Percentiles rank a stretch among this genome's conserved stretches.
These are phyloP conservation scores for Stagonosporopsis chrysanthemi DNA, from an alignment of 2,329 filamentous ascomycete species.

Conservation along the genomic window DNA sequence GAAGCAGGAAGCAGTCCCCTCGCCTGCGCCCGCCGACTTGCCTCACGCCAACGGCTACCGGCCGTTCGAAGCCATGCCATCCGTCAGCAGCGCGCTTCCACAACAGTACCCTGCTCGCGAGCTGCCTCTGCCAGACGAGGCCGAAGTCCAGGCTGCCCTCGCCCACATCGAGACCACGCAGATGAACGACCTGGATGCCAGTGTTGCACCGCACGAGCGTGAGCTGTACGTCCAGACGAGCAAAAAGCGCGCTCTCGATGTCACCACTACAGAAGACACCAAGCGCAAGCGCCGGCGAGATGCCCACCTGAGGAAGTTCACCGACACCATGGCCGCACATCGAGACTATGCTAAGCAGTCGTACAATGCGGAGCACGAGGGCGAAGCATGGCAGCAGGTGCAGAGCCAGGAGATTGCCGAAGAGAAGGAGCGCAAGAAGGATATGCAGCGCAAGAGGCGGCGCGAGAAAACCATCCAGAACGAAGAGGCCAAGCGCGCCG, in stretches of 20 bases:
- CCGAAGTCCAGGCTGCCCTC: slow-evolving; percentile 73
- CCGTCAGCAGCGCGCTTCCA: slow-evolving; percentile 29
- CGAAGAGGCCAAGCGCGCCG: slow-evolving; percentile 82
- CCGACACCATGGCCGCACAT: slow-evolving; percentile 70
- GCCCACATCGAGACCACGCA: slow-evolving; percentile 64
- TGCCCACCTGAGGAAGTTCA: slow-evolving; percentile 63
- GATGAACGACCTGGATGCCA: slow-evolving; percentile 64
- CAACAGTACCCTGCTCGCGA: slow-evolving; percentile 34
- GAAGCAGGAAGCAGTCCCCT: slow-evolving; percentile 46
- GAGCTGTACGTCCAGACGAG: slow-evolving; percentile 62
- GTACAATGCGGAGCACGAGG: slow-evolving; percentile 78
- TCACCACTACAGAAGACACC: slow-evolving; percentile 67
- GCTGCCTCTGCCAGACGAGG: slow-evolving; percentile 58
- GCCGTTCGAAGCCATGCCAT: slow-evolving; percentile 36
- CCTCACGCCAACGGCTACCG: slow-evolving; percentile 29
- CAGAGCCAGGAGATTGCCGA: slow-evolving; percentile 88
- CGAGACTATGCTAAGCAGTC: slow-evolving; percentile 75
- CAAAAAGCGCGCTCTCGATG: slow-evolving; percentile 73
- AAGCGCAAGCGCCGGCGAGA: slow-evolving; percentile 70
- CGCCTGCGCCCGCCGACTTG: slow-evolving; percentile 38
- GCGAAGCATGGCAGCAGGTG: slow-evolving; percentile 83
- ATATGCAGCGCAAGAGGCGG: slow-evolving; percentile 97
- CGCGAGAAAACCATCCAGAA: slow-evolving; percentile 94
- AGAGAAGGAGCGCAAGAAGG: slow-evolving; percentile 99
- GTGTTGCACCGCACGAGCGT: slow-evolving; percentile 60